Evolutionary conservation across 768 basidiomycete genomes (phyloP), one percentile per base, ranked within the genome.

Genomic region (Termitomyces sp.): DNA sequence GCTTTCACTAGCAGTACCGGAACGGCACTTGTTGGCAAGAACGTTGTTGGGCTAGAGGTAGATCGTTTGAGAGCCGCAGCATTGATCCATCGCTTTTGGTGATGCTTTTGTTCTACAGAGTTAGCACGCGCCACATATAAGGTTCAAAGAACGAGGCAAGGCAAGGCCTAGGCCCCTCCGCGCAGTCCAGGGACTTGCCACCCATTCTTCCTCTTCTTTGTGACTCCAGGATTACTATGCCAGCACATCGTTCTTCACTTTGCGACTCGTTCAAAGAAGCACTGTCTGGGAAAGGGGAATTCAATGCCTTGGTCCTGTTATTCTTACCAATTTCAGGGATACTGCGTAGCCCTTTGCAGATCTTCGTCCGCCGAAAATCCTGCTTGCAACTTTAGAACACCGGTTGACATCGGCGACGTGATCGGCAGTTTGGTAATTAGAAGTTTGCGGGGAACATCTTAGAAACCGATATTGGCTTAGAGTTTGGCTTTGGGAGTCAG

Each of bases 401-500:
- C 56, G 53, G 56, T 45, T 49, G 45, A 46, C 53, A 36, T 44
- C 41, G 52, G 61, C 61, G 61, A 60, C 50, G 40, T 62, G 61
- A 62, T 62, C 61, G 61, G 61, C 61, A 57, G 39, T 57, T 60
- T 54, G 27, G 49, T 62, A 62, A 62, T 55, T 41, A 38, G 38
- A 53, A 60, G 50, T 3, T 33, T 44, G 54, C 53, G 58, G 58
- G 50, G 39, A 57, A 55, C 54, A 57, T 57, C 46, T 55, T 48
- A 35, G 54, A 54, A 40, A 43, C 60, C 60, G 56, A 46, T n/a
- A 29, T 45, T 50, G 36, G 43, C 53, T 57, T 9, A 57, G 29
- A 39, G 42, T 62, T 55, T 49, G 51, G 23, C 27, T 32, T 10
- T 22, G 29, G 38, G 44, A 33, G 39, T 32, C 41, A 46, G 52